phyloP scores from a whole-genome alignment of 495 filamentous ascomycete genomes.

The Penicillium bialowiezense region DNA sequence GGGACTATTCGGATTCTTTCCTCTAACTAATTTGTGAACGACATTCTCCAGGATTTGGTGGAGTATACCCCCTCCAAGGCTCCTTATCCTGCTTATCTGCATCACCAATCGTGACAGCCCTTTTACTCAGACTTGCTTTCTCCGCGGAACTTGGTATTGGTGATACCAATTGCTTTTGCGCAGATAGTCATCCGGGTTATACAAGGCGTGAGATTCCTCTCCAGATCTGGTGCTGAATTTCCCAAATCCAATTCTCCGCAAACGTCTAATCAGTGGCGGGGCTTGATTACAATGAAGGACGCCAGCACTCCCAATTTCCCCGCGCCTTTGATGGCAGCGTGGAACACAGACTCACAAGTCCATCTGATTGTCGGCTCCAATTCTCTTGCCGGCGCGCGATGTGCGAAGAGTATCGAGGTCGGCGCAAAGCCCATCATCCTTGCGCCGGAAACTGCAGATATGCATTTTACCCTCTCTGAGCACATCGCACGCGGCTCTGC shows the following conservation, averaged over 20 bases:
- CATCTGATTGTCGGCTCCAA: conserved; percentile 87
- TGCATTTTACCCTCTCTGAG: conserved; percentile 71
- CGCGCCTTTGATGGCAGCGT: conserved; percentile 67
- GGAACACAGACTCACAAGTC: conserved; percentile 70
- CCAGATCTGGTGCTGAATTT: background rate
- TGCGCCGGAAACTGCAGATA: conserved; percentile 58
- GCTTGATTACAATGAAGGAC: conserved; percentile 34
- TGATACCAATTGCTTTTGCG: too few relatives aligned
- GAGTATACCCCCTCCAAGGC: too few relatives aligned
- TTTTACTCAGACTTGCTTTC: conserved; percentile 27
- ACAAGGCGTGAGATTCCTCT: too few relatives aligned
- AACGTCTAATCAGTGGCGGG: conserved; percentile 14
- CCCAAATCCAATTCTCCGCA: too few relatives aligned
- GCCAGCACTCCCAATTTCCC: conserved; percentile 18
- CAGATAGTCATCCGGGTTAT: too few relatives aligned
- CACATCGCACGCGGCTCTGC: conserved; percentile 70
- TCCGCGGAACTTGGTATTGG: conserved; percentile 27
- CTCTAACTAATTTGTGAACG: too few relatives aligned
- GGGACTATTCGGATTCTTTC: too few relatives aligned
- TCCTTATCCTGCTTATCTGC: conserved; percentile 19
- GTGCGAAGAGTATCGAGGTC: conserved; percentile 74
- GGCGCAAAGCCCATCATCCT: conserved; percentile 86
- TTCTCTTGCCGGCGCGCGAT: conserved; percentile 80
- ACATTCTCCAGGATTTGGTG: too few relatives aligned
- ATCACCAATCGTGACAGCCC: conserved; percentile 24